Evolutionary conservation across 805 yeast genomes (phyloP), one percentile per base, ranked within the genome.

Genomic region (Zygoascus biomembranicola): DNA sequence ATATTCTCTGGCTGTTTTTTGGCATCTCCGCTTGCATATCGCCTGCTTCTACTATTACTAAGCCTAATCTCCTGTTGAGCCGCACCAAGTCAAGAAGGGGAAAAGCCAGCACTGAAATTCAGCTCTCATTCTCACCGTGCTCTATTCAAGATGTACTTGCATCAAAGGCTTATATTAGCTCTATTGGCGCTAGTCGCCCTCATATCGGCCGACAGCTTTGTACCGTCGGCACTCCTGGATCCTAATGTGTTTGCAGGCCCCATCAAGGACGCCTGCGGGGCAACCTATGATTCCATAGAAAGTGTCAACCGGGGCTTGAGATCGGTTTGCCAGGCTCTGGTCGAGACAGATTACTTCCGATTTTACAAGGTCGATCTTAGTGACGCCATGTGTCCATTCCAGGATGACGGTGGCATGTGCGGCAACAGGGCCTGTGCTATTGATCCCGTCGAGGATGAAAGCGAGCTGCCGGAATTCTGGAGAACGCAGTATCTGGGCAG

Each of bases 371-470:
- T 94, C 52, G 90, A 94, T 64, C 74, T 94, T 54, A 88, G 82
- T 68, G 71, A 66, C 28, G 62, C 63, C 11, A 61, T 84, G 77
- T 90, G 99, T 68, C 92, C 95, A 28, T 90, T 86, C 67, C 87
- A 88, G 90, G 80, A 81, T 59, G 89, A 83, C 61, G 77, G 77
- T 48, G 95, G 90, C 44, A 81, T 86, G 63, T 90, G 97, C 66
- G 87, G 90, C 57, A 87, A 89, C 63, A 77, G 87, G 58, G 84
- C 88, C 53, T 90, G 97, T 70, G 95, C 96, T 0, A 95, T 90
- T 43, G 96, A 90, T 66, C 79, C 88, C 1, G 78, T 87, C 11
- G 87, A 82, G 50, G 87, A 85, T 60, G 85, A 85, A 76, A 76
- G 77, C 58, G 80, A 82, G 69, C 68, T 84, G 43, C 87, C 89